Conservation (phyloP, 371 early-diverging fungal species). For the Haplosporangium sp. region DNA sequence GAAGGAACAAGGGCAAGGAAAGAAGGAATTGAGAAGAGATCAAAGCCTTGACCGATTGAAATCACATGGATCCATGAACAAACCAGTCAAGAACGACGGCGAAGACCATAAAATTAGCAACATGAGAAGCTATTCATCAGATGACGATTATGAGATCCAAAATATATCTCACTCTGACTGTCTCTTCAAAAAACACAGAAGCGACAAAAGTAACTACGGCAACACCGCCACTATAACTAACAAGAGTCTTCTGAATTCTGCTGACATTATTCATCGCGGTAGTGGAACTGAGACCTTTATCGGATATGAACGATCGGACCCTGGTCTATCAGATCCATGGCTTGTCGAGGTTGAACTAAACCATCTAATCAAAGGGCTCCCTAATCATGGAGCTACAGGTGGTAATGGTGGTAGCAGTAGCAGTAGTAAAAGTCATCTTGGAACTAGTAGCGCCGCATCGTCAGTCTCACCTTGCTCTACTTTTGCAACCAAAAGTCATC, state of each 20-base stretch:
- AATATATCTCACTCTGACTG: not conserved
- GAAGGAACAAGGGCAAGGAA: not conserved
- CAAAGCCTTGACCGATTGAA: not conserved
- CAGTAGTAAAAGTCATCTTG: not conserved
- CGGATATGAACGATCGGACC: constrained; percentile 11
- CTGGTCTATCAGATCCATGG: not conserved
- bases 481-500: not conserved
- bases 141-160: not conserved
- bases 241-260: not conserved
- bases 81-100: not conserved
- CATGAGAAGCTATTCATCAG: not conserved
- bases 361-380: not conserved
- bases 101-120: not conserved
- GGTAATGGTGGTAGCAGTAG: not conserved
- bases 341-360: not conserved
- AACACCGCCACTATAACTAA: not conserved
- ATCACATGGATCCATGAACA: too few relatives aligned
- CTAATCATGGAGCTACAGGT: not conserved
- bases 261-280: not conserved
- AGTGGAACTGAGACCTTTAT: constrained; percentile 9
- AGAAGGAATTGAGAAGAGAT: not conserved
- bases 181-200: not conserved
- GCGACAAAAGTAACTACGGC: not conserved
- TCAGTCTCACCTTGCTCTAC: not conserved
- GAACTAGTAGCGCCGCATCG: not conserved